phyloP scores from a whole-genome alignment of 345 rosid genomes.

The Aethionema arabicum region DNA sequence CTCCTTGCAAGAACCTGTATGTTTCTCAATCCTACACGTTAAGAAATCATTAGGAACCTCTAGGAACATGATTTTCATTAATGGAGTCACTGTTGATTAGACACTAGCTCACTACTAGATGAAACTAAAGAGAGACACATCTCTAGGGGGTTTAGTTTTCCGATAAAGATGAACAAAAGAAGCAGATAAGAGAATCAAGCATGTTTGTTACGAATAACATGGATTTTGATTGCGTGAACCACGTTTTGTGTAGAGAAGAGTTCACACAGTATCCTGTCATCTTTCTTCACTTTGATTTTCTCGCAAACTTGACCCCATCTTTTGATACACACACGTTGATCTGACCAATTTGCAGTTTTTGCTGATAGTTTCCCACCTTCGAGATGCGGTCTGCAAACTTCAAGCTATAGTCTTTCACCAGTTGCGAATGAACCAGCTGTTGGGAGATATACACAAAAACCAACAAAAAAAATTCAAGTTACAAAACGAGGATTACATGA shows the following conservation, averaged over 20 bases:
- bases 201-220: background rate
- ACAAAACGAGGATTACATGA: background rate
- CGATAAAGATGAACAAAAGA: too few species aligned
- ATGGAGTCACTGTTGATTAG: too few species aligned
- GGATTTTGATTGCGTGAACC: background rate
- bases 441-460: background rate
- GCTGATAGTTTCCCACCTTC: background rate
- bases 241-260: background rate
- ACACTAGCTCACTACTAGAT: too few species aligned
- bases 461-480: background rate
- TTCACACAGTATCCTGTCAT: background rate
- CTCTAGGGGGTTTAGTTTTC: too few species aligned
- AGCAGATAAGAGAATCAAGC: too few species aligned
- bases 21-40: too few species aligned
- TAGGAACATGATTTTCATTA: too few species aligned
- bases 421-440: background rate
- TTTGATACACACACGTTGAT: background rate
- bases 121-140: too few species aligned
- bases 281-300: background rate
- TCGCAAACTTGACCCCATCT: background rate
- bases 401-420: background rate
- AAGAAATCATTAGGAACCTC: too few species aligned
- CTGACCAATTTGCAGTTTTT: background rate
- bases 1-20: too few species aligned
- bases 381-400: background rate